Evolutionary conservation across 768 basidiomycete genomes (phyloP).

Genomic region (Collybia sordida): DNA sequence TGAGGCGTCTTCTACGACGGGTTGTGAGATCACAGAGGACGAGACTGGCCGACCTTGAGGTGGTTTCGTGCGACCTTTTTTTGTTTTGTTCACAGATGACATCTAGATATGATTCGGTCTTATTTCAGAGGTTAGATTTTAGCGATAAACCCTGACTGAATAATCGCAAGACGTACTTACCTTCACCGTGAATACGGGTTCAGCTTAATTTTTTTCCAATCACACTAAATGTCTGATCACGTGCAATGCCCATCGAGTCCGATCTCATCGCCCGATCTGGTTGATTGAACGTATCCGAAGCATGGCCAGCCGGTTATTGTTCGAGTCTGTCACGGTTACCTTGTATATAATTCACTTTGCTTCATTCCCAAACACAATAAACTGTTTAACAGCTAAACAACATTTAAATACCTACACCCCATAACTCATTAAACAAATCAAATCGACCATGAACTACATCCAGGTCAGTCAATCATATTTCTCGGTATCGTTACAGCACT

Average conservation of each 20-base stretch:
- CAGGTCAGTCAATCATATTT: slow-evolving; percentile 34
- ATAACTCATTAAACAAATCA: background rate
- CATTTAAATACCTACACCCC: background rate
- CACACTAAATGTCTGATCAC: background rate
- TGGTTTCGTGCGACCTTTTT: slow-evolving; percentile 54
- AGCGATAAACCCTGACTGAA: background rate
- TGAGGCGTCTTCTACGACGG: slow-evolving; percentile 47
- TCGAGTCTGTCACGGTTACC: too few relatives aligned
- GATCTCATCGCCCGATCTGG: background rate
- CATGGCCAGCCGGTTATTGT: too few relatives aligned
- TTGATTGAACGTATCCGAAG: too few relatives aligned
- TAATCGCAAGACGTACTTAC: background rate
- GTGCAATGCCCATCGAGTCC: background rate
- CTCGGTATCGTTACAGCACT: background rate
- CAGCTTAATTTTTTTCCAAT: background rate
- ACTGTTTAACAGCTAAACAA: background rate
- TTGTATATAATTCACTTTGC: too few relatives aligned
- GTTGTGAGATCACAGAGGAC: slow-evolving; percentile 56
- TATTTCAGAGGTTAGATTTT: background rate
- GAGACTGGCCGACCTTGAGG: slow-evolving; percentile 50
- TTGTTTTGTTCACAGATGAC: slow-evolving; percentile 46
- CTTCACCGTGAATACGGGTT: background rate
- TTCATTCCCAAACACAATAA: background rate
- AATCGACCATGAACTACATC: slow-evolving; percentile 47
- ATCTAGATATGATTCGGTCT: slow-evolving; percentile 19